Evolutionary conservation across 2,329 filamentous ascomycete genomes (phyloP).

Genomic region (Beauveria asiatica): DNA sequence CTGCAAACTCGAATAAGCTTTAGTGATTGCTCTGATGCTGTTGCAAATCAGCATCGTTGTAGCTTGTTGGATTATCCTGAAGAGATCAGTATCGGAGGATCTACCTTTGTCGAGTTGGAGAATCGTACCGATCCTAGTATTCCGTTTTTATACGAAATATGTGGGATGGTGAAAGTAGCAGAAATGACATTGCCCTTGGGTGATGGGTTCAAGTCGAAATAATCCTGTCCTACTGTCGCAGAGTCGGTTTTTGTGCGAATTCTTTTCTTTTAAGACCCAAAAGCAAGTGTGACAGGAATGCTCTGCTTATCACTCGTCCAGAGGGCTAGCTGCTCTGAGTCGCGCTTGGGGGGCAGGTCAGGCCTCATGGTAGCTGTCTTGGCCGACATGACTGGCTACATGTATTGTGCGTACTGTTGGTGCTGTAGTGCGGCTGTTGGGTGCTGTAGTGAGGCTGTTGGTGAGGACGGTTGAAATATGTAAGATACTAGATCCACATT

Average conservation of each 20-base stretch:
- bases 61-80: background rate
- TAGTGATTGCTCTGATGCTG: too few species aligned
- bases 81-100: background rate
- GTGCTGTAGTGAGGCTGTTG: background rate
- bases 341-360: background rate
- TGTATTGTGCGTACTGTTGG: background rate
- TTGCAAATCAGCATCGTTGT: too few species aligned
- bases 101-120: background rate
- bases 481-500: background rate
- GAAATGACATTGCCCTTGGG: slow-evolving; percentile 57
- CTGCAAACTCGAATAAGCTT: too few species aligned
- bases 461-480: background rate
- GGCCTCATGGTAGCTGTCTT: background rate
- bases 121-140: slow-evolving; percentile 50
- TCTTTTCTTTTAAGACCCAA: background rate
- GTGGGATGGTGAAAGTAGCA: slow-evolving; percentile 54
- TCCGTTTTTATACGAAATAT: slow-evolving; percentile 48
- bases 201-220: background rate
- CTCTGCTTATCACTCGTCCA: background rate
- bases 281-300: slow-evolving; percentile 6
- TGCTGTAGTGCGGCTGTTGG: background rate
- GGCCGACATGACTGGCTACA: background rate
- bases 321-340: background rate
- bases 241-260: background rate
- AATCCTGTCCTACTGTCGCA: background rate